These are phyloP conservation scores for Boletus barrowsii DNA, from an alignment of 768 basidiomycete species.

Conservation along the genomic window DNA sequence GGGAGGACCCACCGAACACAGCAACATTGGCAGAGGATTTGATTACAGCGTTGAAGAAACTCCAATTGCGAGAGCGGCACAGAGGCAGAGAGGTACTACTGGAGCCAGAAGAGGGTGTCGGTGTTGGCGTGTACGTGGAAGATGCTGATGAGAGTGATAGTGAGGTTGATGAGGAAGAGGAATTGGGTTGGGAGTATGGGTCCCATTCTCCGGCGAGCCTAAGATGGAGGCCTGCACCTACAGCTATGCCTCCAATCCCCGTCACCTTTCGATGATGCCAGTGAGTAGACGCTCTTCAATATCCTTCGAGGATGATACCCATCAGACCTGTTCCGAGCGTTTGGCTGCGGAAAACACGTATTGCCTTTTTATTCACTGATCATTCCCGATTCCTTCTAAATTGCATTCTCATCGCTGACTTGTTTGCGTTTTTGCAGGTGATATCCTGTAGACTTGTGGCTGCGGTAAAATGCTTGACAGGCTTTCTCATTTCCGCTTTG, in stretches of 20 bases:
- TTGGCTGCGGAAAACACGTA: constrained; percentile 55
- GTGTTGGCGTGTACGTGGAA: constrained; percentile 78
- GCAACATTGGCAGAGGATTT: constrained; percentile 86
- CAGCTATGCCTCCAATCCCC: constrained; percentile 53
- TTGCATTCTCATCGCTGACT: constrained; percentile 8
- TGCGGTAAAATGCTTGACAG: not conserved
- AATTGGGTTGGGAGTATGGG: constrained; percentile 60
- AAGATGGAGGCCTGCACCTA: constrained; percentile 51
- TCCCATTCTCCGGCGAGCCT: constrained; percentile 42
- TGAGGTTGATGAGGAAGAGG: constrained; percentile 28
- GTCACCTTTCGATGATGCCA: constrained; percentile 20
- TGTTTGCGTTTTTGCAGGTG: constrained; percentile 6
- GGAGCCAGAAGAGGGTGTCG: constrained; percentile 64
- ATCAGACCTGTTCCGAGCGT: constrained; percentile 79
- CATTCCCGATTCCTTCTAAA: not conserved
- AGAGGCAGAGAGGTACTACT: constrained; percentile 54
- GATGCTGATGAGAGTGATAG: constrained; percentile 51
- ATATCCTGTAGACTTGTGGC: not conserved
- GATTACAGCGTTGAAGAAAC: constrained; percentile 68
- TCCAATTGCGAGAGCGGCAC: constrained; percentile 53
- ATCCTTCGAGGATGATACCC: constrained; percentile 51
- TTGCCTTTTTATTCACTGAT: constrained; percentile 56
- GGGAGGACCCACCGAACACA: constrained; percentile 86
- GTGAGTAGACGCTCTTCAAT: constrained; percentile 22
- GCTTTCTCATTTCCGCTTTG: not conserved